Evolutionary conservation across 129 eudicot genomes (phyloP), one percentile per base, ranked within the genome.

Genomic region (Artemisia argyi): DNA sequence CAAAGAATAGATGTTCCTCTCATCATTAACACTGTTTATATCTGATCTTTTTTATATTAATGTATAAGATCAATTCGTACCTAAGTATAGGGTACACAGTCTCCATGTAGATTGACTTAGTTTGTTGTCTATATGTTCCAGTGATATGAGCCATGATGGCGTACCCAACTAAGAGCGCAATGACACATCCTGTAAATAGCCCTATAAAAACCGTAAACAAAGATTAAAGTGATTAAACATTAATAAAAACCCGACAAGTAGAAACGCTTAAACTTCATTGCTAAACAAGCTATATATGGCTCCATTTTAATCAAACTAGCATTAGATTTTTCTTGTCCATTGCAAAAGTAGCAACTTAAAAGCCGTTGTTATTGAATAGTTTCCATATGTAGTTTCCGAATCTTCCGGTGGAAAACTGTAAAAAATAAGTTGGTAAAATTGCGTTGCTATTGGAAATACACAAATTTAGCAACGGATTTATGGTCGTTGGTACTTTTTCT

Each of bases 51-150:
- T 10, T 48, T 24, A 61, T 46, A 61, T 54, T 18, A 57, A 63
- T 50, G 53, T 64, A 52, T 39, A 39, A 7, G 46, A 39, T 26
- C 15, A 13, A 1, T 74, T 22, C 85, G 76, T 95, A 89, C 97
- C 99, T 95, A 48, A 91, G 89, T 24, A 95, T 83, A 49, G 99
- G 99, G 54, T 90, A 95, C 19, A 95, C 99, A 9, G 99, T 95
- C 83, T 91, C 99, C 99, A 95, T 91, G 92, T 95, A 95, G 60
- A 90, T 76, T 48, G 90, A 72, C 71, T 95, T 86, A 15, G 91
- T 81, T 68, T 86, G 82, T 70, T 90, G 82, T 68, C 81, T 82
- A 47, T 88, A 95, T 85, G 87, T 86, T 76, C 97, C 97, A 11
- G 89, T 78, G 14, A 79, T 77, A 73, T 86, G 99, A 39, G 99